These are phyloP conservation scores for Raphanus hybrid DNA, from an alignment of 441 rosid species.

Conservation along the genomic window DNA sequence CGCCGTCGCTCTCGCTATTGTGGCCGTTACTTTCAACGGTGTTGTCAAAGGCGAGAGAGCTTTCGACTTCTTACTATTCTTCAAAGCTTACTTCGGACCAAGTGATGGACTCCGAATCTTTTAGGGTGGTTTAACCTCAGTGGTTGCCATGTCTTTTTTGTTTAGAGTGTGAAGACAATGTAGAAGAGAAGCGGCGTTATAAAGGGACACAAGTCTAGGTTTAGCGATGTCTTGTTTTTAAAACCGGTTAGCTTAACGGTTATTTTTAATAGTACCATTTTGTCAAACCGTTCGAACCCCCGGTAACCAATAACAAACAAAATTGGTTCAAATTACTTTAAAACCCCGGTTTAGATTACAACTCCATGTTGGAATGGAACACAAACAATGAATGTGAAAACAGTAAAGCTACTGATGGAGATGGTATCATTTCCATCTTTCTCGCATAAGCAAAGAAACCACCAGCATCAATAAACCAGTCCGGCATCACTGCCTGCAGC, in stretches of 20 bases:
- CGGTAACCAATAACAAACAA: slow-evolving; percentile 3
- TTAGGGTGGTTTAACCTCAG: slow-evolving; percentile 33
- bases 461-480: no score
- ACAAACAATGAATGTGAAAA: no score
- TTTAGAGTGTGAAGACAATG: slow-evolving; percentile 5
- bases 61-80: slow-evolving; percentile 41
- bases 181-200: slow-evolving; percentile 35
- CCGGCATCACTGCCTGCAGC: no score
- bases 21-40: slow-evolving; percentile 19
- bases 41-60: slow-evolving; percentile 1
- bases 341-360: not conserved
- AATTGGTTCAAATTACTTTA: not conserved
- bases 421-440: no score
- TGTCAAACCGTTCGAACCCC: not conserved
- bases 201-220: slow-evolving; percentile 30
- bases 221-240: slow-evolving; percentile 5
- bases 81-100: slow-evolving; percentile 42
- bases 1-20: not conserved
- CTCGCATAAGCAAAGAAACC: no score
- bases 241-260: slow-evolving; percentile 10
- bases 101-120: not conserved
- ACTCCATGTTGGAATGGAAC: not conserved
- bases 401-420: no score
- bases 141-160: slow-evolving; percentile 14
- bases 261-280: not conserved